Conservation (phyloP, 1,284 basidiomycete genomes). For the Psilocybe mexicana region DNA sequence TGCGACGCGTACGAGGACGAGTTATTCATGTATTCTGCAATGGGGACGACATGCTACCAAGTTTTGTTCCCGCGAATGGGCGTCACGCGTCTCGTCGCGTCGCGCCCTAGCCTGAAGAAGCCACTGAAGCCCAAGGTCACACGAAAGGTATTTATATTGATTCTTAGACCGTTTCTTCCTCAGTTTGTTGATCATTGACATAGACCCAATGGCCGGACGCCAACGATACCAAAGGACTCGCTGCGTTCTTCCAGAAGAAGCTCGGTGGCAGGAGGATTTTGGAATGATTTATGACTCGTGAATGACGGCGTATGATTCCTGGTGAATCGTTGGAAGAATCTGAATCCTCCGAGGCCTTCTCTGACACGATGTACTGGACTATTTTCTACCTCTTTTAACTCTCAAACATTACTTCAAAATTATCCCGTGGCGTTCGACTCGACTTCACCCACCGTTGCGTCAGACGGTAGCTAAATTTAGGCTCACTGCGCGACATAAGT, state of each 20-base stretch:
- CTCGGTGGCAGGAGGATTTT: background rate
- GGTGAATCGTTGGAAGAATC: too few species aligned
- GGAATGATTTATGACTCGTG: too few species aligned
- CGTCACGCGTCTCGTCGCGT: slow-evolving; percentile 10
- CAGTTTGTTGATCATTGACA: background rate
- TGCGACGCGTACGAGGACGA: slow-evolving; percentile 7
- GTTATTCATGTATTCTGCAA: slow-evolving; percentile 11
- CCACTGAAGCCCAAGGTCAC: background rate
- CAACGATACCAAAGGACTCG: slow-evolving; percentile 3
- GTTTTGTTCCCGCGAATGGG: slow-evolving; percentile 9
- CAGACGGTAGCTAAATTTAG: too few species aligned
- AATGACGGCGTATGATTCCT: too few species aligned
- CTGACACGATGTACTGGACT: too few species aligned
- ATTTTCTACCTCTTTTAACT: too few species aligned
- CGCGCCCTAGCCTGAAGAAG: slow-evolving; percentile 2
- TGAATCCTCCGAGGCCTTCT: too few species aligned
- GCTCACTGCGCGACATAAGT: too few species aligned
- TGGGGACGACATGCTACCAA: slow-evolving; percentile 9
- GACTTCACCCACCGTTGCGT: too few species aligned
- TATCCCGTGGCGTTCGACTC: too few species aligned
- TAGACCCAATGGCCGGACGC: slow-evolving; percentile 10
- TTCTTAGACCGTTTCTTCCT: background rate
- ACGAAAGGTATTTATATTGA: background rate
- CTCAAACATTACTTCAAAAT: too few species aligned
- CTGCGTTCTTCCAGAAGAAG: slow-evolving; percentile 4